Evolutionary conservation across 306 rosid genomes (phyloP), one percentile per base, ranked within the genome.

Genomic region (Sechiopsis laciniata): DNA sequence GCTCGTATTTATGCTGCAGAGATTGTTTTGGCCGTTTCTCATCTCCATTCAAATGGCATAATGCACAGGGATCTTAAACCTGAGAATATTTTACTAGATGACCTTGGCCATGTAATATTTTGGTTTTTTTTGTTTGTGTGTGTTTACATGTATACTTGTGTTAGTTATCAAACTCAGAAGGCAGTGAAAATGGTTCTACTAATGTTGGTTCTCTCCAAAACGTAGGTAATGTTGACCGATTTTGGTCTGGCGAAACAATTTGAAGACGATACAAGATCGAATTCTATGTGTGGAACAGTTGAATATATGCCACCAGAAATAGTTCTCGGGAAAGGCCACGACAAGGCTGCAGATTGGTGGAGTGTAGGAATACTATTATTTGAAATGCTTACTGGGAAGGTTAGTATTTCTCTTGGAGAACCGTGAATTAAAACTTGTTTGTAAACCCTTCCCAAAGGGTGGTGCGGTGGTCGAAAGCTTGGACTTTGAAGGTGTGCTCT

Each of bases 261-360:
- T 81, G 91, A 87, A 29, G 92, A 84, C 52, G 87, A 88, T 65
- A 82, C 89, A 51, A 83, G 98, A 80, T 90, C 97, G 42, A 93
- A 93, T 85, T 93, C 98, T 10, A 69, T 93, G 93, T 87, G 94
- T 59, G 98, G 98, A 67, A 93, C 98, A 13, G 76, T 87, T 29
- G 98, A 93, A 84, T 93, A 93, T 81, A 93, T 93, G 98, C 75
- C 98, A n/a, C 98, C 98, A 29, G 98, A 93, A 87, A 93, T 93
- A 82, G 79, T 93, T 87, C 97, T 84, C 57, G 97, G 98, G 68
- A 90, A 90, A 84, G 98, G 98, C 61, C 98, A 93, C 46, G 86
- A 93, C 78, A 93, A 93, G 83, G 98, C 94, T 78, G 96, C 98
- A 17, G 98, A 93, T 78, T 93, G 98, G 98, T 93, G 98, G 98